phyloP scores from a whole-genome alignment of 2,329 filamentous ascomycete species.

The Seiridium unicorne region DNA sequence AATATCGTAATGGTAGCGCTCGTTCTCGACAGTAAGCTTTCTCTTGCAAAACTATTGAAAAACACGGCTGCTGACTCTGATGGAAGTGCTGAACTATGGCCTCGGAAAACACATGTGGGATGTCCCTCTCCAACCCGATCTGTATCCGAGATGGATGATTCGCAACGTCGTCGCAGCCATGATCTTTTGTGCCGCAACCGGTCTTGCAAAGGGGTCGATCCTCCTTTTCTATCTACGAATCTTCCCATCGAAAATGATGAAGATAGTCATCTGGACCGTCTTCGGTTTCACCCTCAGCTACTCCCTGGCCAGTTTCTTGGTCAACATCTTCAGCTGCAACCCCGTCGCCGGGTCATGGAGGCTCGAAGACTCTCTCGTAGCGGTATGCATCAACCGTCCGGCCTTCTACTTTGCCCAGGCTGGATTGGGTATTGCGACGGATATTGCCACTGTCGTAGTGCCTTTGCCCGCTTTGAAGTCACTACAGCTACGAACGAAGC shows the following conservation, averaged over 20 bases:
- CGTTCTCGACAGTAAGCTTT: conserved; percentile 12
- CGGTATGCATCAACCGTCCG: conserved; percentile 22
- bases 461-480: conserved; percentile 42
- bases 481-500: conserved; percentile 36
- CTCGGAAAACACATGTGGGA: conserved; percentile 19
- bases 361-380: conserved; percentile 16
- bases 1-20: conserved; percentile 7
- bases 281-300: conserved; percentile 21
- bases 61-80: not conserved
- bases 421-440: conserved; percentile 21
- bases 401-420: conserved; percentile 25
- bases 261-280: conserved; percentile 17
- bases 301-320: conserved; percentile 20
- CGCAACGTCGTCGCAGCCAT: conserved; percentile 18
- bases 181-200: conserved; percentile 16
- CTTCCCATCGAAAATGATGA: conserved; percentile 19
- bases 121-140: conserved; percentile 11
- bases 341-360: conserved; percentile 22
- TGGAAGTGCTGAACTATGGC: conserved; percentile 16
- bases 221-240: conserved; percentile 24
- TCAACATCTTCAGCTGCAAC: conserved; percentile 24
- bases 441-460: conserved; percentile 25
- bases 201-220: conserved; percentile 23
- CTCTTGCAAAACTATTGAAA: not conserved
- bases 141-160: conserved; percentile 10